Base-by-base conservation (phyloP, 2,329 filamentous ascomycete species). In the Plectosphaerella sp. region DNA sequence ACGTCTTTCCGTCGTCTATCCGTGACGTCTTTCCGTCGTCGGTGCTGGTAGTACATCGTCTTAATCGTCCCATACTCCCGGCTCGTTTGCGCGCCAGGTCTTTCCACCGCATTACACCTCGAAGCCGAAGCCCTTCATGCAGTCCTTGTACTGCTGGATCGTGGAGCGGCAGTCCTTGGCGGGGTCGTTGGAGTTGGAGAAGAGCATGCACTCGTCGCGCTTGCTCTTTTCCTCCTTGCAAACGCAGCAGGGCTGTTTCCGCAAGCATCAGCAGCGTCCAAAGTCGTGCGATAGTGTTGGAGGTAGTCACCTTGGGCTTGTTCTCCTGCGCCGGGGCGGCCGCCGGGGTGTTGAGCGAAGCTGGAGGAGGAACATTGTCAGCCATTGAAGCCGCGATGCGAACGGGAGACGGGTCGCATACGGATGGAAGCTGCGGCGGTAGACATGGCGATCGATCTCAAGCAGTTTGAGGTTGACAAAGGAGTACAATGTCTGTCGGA, bases 131-230 rank as follows among this genome's bases (percentile, higher is more conserved):
- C 91, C 88, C 53, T 86, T 84, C 94, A 99, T 97, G 72, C 94
- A 99, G 61, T 74, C 84, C 74, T 85, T 87, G 76, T 99, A 99
- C 67, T 89, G 85, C 25, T 90, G 83, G 58, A 99, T 88, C 57
- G 90, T 80, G 48, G 86, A 81, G 70, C 86, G 81, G 79, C 94
- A 99, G 64, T 95, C 91, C 64, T 83, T 80, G 62, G 89, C 82
- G 39, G 94, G 90, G 66, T 97, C 88, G 64, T 86, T 80, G 55
- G 89, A 80, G 57, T 83, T 91, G 52, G 91, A 96, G 77, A 97
- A 97, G 52, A 99, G 88, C 93, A 99, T 97, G 79, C 94, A 99
- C 73, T 99, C 92, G 75, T 99, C 94, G 58, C 94, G 90, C 61
- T 82, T 82, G 39, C 89, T 79, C 72, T 99, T 99, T 72, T 99